Conservation (phyloP, 106 monocot species). For the Dioscorea zingiberensis region DNA sequence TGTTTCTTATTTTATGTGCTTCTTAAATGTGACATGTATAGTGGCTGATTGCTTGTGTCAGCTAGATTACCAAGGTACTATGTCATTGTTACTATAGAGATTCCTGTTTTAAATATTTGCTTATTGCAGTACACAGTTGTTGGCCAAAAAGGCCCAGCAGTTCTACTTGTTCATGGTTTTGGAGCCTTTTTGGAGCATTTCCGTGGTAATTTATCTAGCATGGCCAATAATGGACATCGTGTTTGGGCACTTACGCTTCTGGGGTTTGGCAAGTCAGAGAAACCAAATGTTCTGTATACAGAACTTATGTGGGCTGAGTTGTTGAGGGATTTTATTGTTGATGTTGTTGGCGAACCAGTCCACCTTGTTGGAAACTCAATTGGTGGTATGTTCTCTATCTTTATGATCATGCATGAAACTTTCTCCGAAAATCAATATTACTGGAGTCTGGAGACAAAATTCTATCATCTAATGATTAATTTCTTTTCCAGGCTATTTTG, state of each 20-base stretch:
- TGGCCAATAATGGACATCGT: conserved; percentile 65
- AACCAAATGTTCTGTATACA: conserved; percentile 73
- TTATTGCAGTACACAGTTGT: conserved; percentile 66
- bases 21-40: no score
- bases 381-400: conserved; percentile 48
- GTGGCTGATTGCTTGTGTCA: no score
- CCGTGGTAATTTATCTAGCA: conserved; percentile 68
- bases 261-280: conserved; percentile 95
- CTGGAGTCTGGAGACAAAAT: no score
- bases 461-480: no score
- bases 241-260: conserved; percentile 93
- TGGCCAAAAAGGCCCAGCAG: conserved; percentile 70
- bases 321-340: conserved; percentile 87
- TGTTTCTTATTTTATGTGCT: no score
- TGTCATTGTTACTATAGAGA: background rate
- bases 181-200: conserved; percentile 95
- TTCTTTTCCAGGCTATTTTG: conserved; percentile 63
- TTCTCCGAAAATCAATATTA: no score
- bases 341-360: conserved; percentile 78
- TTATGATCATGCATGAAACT: background rate
- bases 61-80: no score
- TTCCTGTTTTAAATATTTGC: background rate
- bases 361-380: conserved; percentile 97
- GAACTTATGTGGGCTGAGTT: conserved; percentile 89
- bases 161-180: conserved; percentile 95